phyloP scores from a whole-genome alignment of 371 early-diverging fungal genomes.

The Rhizopus microsporus region DNA sequence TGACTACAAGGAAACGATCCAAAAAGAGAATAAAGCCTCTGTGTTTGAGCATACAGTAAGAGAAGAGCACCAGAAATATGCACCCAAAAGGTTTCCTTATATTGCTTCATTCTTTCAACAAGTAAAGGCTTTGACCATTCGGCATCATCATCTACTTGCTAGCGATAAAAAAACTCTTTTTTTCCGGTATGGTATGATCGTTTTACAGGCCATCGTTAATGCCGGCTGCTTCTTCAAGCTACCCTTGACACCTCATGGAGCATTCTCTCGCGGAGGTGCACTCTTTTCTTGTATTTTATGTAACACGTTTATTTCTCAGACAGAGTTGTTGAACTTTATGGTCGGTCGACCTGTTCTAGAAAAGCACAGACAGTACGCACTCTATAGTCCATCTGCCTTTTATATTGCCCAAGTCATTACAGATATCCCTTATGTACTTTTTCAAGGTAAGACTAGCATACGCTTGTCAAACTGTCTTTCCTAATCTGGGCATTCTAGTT shows the following conservation, averaged over 20 bases:
- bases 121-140: constrained; percentile 57
- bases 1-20: constrained; percentile 38
- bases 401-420: constrained; percentile 59
- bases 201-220: constrained; percentile 66
- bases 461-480: constrained; percentile 24
- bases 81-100: constrained; percentile 55
- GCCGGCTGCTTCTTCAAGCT: constrained; percentile 68
- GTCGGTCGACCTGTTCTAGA: constrained; percentile 63
- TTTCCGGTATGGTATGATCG: constrained; percentile 58
- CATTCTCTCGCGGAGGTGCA: constrained; percentile 75
- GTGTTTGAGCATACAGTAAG: constrained; percentile 55
- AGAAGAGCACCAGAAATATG: constrained; percentile 58
- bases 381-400: constrained; percentile 66
- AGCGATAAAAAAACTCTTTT: constrained; percentile 51
- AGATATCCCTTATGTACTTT: constrained; percentile 36
- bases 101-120: constrained; percentile 66
- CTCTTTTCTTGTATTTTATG: constrained; percentile 59
- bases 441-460: constrained; percentile 16
- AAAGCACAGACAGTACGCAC: constrained; percentile 68
- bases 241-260: constrained; percentile 52
- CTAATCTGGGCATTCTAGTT: constrained; percentile 32
- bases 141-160: constrained; percentile 59
- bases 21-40: constrained; percentile 31
- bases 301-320: constrained; percentile 53
- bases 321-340: constrained; percentile 52